A percentile compares a stretch with the other conserved stretches of the same genome.
Evolutionary conservation across 306 rosid genomes (phyloP).

Genomic region (Oxytropis ochrocephala): DNA sequence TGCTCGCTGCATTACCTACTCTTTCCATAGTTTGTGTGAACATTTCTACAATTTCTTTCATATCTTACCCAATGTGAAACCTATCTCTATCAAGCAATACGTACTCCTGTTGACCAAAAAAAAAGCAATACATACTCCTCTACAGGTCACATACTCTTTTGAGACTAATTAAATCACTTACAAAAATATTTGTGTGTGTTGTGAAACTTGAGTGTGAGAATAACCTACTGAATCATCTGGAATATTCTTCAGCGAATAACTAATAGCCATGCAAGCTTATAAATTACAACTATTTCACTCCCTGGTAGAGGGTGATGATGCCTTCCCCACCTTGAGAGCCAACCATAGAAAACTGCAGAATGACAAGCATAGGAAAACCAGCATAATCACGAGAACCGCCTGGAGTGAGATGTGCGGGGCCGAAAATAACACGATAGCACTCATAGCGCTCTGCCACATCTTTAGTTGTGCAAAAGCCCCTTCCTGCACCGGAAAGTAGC

Average conservation of each 20-base stretch:
- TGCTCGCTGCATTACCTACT: too few species aligned
- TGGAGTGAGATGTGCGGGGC: slow-evolving; percentile 58
- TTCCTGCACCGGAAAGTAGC: slow-evolving; percentile 52
- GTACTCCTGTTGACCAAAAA: too few species aligned
- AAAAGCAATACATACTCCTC: background rate
- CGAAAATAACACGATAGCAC: slow-evolving; percentile 58
- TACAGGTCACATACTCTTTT: too few species aligned
- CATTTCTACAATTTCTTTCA: too few species aligned
- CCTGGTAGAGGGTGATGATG: slow-evolving; percentile 28
- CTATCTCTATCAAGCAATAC: background rate
- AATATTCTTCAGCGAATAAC: background rate
- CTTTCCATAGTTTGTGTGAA: too few species aligned
- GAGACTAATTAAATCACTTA: too few species aligned
- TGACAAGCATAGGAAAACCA: slow-evolving; percentile 38
- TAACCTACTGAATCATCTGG: too few species aligned
- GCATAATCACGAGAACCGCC: slow-evolving; percentile 51
- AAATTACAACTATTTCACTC: slow-evolving; percentile 11
- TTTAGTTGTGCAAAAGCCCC: slow-evolving; percentile 96
- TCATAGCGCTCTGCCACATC: slow-evolving; percentile 93
- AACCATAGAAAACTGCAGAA: slow-evolving; percentile 43
- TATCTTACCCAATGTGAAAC: too few species aligned
- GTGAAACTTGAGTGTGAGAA: too few species aligned
- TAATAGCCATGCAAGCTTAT: background rate
- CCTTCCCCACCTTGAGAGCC: slow-evolving; percentile 35
- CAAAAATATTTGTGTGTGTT: too few species aligned